Base-by-base conservation (phyloP, 176 grass and related monocot genomes). In the Lolium perenne region DNA sequence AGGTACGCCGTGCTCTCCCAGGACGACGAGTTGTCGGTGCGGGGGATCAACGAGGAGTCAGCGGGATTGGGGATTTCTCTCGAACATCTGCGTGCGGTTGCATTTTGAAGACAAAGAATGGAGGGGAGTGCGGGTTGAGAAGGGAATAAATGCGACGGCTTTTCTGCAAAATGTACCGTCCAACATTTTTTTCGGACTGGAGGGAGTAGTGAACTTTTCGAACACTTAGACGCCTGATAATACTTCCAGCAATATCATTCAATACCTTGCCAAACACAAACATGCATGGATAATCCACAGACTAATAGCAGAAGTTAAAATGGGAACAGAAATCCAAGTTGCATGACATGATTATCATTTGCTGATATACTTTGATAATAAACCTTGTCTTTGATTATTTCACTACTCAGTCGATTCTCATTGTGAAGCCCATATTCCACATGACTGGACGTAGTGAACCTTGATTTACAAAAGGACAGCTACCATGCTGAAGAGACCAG, bases 231-330 rank as follows among this genome's bases (percentile, higher is more conserved):
- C 50, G 4, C 7, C 18, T 64, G 61, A 15, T 51, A 65, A 65
- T 40, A 53, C 58, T 46, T 61, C 61, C 17, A 76, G 45, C 18
- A 64, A 41, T 43, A 43, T 15, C 5, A 21, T 22, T 72, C 20
- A 72, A 72, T 29, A 40, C 38, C 49, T 29, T 78, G 15, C 48
- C 40, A 10, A 20, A 78, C 13, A n/a, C 14, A 43, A 66, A 29
- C 53, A 69, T 68, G 54, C 61, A 71, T 21, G 80, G 20, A 41
- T 22, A 82, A 67, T 81, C 46, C 46, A 53, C 62, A 51, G 67
- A 81, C 5, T 35, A n/a, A 67, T 32, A 67, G 21, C 32, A 68
- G 6, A 64, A 68, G 48, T 85, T 56, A 12, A 26, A 74, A 15
- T 74, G 71, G 45, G 22, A 74, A 50, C 47, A 74, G 12, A 50